Conservation (phyloP, 179 eudicot genomes). For the Heliamphora pulchella region DNA sequence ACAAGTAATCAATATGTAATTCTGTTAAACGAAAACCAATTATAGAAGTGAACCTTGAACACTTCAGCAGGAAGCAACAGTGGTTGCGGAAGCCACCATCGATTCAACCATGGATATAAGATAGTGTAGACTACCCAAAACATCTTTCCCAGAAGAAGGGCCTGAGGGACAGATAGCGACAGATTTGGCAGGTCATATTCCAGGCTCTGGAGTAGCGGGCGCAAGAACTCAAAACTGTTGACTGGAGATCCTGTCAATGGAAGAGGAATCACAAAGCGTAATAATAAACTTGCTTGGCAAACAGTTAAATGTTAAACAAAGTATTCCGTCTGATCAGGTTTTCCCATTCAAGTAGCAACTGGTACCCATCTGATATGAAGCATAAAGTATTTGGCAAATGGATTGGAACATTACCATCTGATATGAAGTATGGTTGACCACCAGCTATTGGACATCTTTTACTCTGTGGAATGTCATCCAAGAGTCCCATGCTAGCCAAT, state of each 20-base stretch:
- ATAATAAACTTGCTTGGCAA: neutral
- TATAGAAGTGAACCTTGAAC: slow-evolving; percentile 46
- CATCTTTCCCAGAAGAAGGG: slow-evolving; percentile 52
- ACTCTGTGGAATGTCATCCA: slow-evolving; percentile 79
- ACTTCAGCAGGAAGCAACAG: slow-evolving; percentile 89
- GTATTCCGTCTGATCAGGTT: no score
- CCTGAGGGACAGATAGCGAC: slow-evolving; percentile 53
- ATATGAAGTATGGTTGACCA: slow-evolving; percentile 90
- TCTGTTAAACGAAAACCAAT: neutral
- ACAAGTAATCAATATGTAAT: neutral
- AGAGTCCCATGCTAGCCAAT: slow-evolving; percentile 91
- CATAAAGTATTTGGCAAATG: neutral
- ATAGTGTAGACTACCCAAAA: slow-evolving; percentile 52
- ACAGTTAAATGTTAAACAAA: neutral
- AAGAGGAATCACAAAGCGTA: slow-evolving; percentile 5
- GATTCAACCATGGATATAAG: slow-evolving; percentile 71
- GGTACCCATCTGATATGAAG: neutral
- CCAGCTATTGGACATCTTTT: slow-evolving; percentile 67
- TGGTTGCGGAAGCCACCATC: slow-evolving; percentile 84
- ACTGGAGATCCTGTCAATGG: slow-evolving; percentile 63
- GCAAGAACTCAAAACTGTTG: slow-evolving; percentile 66
- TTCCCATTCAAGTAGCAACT: no score
- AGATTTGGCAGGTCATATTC: slow-evolving; percentile 65
- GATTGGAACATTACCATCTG: slow-evolving; percentile 56
- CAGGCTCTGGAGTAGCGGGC: slow-evolving; percentile 62